Evolutionary conservation across 2,329 filamentous ascomycete genomes (phyloP), one percentile per base, ranked within the genome.

Genomic region (Pestalotiopsis sp.): DNA sequence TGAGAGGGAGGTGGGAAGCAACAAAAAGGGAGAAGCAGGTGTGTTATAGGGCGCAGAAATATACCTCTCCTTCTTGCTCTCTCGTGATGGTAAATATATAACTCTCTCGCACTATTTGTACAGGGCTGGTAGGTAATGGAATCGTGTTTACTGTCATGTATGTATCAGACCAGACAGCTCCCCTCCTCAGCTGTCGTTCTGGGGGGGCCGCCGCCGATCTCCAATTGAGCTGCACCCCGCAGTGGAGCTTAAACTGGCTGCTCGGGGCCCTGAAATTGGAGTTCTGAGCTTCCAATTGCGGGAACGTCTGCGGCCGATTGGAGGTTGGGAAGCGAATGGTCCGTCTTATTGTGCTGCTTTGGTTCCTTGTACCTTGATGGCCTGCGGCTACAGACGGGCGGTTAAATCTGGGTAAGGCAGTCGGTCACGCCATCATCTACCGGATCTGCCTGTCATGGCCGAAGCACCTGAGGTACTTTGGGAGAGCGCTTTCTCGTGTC

Each of bases 211-310:
- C 4, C 45, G 45, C 20, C 45, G 45, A 52, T 52, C 45, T 20
- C 45, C 45, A 52, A 52, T 52, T 23, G 38, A 65, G 62, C 62
- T 49, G 25, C 63, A 66, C 63, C 63, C 63, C 63, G 63, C 63
- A 66, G 63, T 66, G 63, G 63, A 65, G 36, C 38, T 39, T 23
- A 36, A 38, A 59, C 13, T 20, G 20, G 45, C 20, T 59, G 57
- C n/a, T 23, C 57, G 17, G 6, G 23, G n/a, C 36, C 39, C 62
- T 39, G 17, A 23, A 31, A 38, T 39, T 25, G 61, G 36, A 62
- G 27, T 36, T 36, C 25, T 57, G 63, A 66, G 63, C 63, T 66
- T 56, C 63, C 63, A 25, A 45, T 66, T 66, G 63, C 63, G 52
- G 63, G 63, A 56, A 66, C 36, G 38, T 5, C 41, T n/a, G 41